Evolutionary conservation across 192 early-diverging fungal genomes (phyloP).

Genomic region (Coemansia nantahalensis): DNA sequence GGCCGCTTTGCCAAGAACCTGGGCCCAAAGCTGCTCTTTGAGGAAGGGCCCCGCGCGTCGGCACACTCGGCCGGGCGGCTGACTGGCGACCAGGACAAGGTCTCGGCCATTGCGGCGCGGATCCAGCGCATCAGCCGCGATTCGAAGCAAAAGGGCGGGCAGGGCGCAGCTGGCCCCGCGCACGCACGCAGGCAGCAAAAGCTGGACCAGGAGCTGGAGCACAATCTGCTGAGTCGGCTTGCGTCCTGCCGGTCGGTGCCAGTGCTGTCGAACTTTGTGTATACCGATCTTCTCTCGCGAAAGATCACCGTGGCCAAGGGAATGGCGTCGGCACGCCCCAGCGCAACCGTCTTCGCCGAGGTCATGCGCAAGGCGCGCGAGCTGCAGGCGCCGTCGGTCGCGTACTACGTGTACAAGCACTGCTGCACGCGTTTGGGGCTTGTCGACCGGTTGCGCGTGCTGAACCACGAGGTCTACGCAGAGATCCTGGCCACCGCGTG

Average conservation of each 20-base stretch:
- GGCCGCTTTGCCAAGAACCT: conserved; percentile 19
- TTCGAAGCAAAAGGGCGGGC: background rate
- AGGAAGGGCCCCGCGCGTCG: conserved; percentile 23
- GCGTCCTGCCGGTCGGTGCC: conserved; percentile 22
- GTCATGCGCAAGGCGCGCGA: conserved; percentile 25
- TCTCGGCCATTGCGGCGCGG: conserved; percentile 21
- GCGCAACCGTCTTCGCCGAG: conserved; percentile 30
- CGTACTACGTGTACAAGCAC: conserved; percentile 25
- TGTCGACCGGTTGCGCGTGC: conserved; percentile 22
- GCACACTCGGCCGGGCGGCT: conserved; percentile 30
- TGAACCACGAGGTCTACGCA: conserved; percentile 24
- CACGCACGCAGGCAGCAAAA: background rate
- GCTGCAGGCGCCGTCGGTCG: conserved; percentile 20
- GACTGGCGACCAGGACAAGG: conserved; percentile 10
- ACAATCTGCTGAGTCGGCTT: conserved; percentile 20
- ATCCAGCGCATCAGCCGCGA: conserved; percentile 7
- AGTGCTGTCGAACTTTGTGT: conserved; percentile 21
- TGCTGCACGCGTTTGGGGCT: conserved; percentile 24
- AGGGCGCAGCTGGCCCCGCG: background rate
- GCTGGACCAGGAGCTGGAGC: conserved; percentile 20
- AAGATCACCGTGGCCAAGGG: background rate
- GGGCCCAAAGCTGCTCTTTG: conserved; percentile 21
- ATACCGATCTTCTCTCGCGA: conserved; percentile 7
- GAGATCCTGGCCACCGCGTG: conserved; percentile 33
- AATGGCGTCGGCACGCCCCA: conserved; percentile 9